These are phyloP conservation scores for Lunularia cruciata DNA, from an alignment of 225 moss, liverwort and hornwort genomes.

Conservation along the genomic window DNA sequence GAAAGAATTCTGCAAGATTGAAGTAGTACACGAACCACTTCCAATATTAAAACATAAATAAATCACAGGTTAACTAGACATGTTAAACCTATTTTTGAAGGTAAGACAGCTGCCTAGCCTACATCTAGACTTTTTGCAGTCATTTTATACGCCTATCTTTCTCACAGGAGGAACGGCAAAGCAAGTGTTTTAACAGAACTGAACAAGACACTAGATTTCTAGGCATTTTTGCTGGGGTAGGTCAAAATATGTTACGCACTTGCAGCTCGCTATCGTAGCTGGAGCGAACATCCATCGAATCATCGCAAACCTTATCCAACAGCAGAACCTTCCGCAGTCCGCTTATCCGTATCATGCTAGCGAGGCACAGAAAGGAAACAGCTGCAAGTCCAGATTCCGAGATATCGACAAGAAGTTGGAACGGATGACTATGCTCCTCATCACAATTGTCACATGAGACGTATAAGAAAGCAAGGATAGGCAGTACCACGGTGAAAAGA, in stretches of 20 bases:
- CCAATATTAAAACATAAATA: no score
- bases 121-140: no score
- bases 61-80: background rate
- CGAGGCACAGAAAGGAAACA: conserved; percentile 70
- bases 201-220: no score
- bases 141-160: no score
- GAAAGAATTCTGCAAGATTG: conserved; percentile 60
- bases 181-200: background rate
- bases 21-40: no score
- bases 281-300: conserved; percentile 52
- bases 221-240: background rate
- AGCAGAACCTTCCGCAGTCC: conserved; percentile 70
- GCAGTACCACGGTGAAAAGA: conserved; percentile 57
- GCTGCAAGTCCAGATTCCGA: conserved; percentile 68
- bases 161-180: background rate
- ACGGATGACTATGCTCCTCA: conserved; percentile 61
- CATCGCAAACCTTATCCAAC: conserved; percentile 59
- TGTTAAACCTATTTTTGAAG: background rate
- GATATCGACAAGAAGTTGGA: conserved; percentile 59
- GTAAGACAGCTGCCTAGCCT: background rate
- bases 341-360: conserved; percentile 55
- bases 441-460: conserved; percentile 75
- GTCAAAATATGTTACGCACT: conserved; percentile 39
- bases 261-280: conserved; percentile 67
- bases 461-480: conserved; percentile 48